These are phyloP conservation scores for Triglochin maritima DNA, from an alignment of 106 monocot genomes.

Conservation along the genomic window DNA sequence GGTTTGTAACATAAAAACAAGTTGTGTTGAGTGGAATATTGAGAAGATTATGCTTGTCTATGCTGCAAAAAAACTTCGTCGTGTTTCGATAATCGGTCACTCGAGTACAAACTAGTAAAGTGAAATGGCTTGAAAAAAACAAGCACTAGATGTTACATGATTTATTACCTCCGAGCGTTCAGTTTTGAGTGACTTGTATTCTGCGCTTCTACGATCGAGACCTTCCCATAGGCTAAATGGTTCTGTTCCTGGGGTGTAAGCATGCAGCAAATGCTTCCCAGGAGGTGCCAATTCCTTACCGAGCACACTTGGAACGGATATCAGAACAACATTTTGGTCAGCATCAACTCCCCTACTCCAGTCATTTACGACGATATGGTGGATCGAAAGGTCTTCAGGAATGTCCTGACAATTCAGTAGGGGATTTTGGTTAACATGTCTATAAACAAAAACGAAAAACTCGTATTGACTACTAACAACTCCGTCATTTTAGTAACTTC, in stretches of 20 bases:
- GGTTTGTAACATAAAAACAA: no score
- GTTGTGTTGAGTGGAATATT: no score
- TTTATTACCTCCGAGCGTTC: constrained; percentile 75
- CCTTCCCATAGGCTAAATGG: constrained; percentile 85
- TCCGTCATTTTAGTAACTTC: no score
- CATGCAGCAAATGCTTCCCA: constrained; percentile 86
- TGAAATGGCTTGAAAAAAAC: no score
- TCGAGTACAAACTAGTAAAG: no score
- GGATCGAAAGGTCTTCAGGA: constrained; percentile 72
- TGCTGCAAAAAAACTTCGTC: no score
- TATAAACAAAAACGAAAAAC: not conserved
- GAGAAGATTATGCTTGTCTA: no score
- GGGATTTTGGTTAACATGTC: no score
- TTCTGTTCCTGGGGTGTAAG: constrained; percentile 91
- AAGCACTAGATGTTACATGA: not conserved
- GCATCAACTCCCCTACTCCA: constrained; percentile 87
- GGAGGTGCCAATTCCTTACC: constrained; percentile 78
- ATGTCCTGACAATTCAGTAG: constrained; percentile 23
- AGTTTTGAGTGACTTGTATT: constrained; percentile 66
- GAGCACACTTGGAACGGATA: constrained; percentile 73
- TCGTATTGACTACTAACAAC: not conserved
- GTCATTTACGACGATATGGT: constrained; percentile 92
- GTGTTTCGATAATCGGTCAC: no score
- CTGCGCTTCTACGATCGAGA: constrained; percentile 61
- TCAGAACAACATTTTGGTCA: constrained; percentile 87